A percentile compares a stretch with the other conserved stretches of the same genome.
These are phyloP conservation scores for Venturia nashicola DNA, from an alignment of 2,329 filamentous ascomycete species.

Conservation along the genomic window DNA sequence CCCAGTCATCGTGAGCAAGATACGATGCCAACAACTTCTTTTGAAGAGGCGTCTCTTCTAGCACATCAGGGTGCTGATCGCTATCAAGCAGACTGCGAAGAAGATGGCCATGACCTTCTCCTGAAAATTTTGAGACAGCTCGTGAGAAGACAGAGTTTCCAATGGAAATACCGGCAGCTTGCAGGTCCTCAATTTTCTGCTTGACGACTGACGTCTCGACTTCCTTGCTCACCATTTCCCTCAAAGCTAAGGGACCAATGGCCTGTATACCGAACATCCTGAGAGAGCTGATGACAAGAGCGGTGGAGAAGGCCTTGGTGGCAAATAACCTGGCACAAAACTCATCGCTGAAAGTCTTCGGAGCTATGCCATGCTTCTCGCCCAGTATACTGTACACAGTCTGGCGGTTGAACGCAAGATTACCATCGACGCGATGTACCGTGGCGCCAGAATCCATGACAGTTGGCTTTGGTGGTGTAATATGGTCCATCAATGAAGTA, in stretches of 20 bases:
- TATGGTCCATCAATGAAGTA: neutral
- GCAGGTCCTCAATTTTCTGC: conserved; percentile 47
- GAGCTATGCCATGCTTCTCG: conserved; percentile 28
- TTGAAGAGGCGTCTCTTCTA: conserved; percentile 44
- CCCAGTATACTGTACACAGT: conserved; percentile 25
- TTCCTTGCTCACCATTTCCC: conserved; percentile 62
- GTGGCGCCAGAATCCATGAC: neutral
- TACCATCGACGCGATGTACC: neutral
- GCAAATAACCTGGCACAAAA: conserved; percentile 76
- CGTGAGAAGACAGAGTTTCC: conserved; percentile 52
- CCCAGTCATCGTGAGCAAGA: conserved; percentile 37
- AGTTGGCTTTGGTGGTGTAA: neutral
- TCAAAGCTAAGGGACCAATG: conserved; percentile 65
- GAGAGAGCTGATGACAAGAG: conserved; percentile 59
- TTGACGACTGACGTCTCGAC: conserved; percentile 43
- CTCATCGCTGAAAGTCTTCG: conserved; percentile 46
- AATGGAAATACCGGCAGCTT: conserved; percentile 49
- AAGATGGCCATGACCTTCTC: conserved; percentile 39
- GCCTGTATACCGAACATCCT: conserved; percentile 56
- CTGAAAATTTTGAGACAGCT: conserved; percentile 52
- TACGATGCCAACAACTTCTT: conserved; percentile 41
- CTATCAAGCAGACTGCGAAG: conserved; percentile 41
- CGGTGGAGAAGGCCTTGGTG: conserved; percentile 58
- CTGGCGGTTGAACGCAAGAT: neutral
- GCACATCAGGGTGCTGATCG: conserved; percentile 53